Evolutionary conservation across 2,329 filamentous ascomycete genomes (phyloP).

Genomic region (Fusarium hostae): DNA sequence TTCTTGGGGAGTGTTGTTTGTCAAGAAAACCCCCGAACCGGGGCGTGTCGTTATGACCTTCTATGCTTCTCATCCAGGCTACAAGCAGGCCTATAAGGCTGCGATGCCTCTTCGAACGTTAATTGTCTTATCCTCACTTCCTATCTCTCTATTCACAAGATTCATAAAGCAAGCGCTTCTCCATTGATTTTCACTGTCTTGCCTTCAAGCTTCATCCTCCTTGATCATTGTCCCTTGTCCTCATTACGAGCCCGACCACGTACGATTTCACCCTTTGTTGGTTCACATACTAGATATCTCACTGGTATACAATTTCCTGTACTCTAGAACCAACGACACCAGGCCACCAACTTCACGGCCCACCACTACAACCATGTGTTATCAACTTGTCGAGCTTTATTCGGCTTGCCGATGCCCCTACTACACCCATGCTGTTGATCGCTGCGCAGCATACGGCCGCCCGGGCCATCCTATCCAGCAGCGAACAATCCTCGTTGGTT

Average conservation of each 20-base stretch:
- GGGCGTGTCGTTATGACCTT: slow-evolving; percentile 40
- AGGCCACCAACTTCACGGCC: slow-evolving; percentile 31
- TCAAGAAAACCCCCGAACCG: slow-evolving; percentile 18
- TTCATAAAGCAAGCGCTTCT: slow-evolving; percentile 27
- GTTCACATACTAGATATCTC: slow-evolving; percentile 7
- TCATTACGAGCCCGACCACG: slow-evolving; percentile 2
- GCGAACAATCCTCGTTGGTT: slow-evolving; percentile 84
- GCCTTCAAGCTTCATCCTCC: slow-evolving; percentile 16
- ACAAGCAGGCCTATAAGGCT: slow-evolving; percentile 63
- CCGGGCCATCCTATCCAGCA: slow-evolving; percentile 77
- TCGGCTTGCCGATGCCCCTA: slow-evolving; percentile 89
- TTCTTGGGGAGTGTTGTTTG: slow-evolving; percentile 24
- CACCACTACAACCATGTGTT: slow-evolving; percentile 74
- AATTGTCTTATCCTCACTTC: slow-evolving; percentile 44
- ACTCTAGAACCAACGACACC: slow-evolving; percentile 20
- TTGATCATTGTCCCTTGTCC: slow-evolving; percentile 4
- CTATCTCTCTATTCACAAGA: slow-evolving; percentile 34
- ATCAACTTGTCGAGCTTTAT: slow-evolving; percentile 86
- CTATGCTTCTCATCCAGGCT: slow-evolving; percentile 44
- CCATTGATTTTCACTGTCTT: slow-evolving; percentile 12
- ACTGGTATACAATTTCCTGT: slow-evolving; percentile 7
- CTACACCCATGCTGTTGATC: slow-evolving; percentile 87
- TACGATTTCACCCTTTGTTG: slow-evolving; percentile 10
- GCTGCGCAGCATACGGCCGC: slow-evolving; percentile 79
- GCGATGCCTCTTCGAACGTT: slow-evolving; percentile 57